Evolutionary conservation across 257 asterid genomes (phyloP).

Genomic region (Anisodus tanguticus): DNA sequence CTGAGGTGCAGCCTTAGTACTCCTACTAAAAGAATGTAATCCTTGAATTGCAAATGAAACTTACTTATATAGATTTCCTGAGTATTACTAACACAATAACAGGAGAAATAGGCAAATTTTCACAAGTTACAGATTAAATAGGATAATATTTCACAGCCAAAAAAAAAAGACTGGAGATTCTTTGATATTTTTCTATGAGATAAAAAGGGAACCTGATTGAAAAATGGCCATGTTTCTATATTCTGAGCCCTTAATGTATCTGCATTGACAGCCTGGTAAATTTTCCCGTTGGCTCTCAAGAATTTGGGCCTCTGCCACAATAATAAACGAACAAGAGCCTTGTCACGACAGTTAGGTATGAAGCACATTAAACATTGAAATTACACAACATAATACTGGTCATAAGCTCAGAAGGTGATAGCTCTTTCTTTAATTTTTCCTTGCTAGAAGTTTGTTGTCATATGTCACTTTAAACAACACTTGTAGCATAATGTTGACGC

Average conservation of each 20-base stretch:
- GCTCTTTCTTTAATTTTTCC: neutral
- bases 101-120: neutral
- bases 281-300: constrained; percentile 63
- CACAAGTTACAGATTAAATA: neutral
- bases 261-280: constrained; percentile 67
- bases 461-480: neutral
- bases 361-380: neutral
- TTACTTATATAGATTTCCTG: neutral
- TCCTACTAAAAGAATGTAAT: neutral
- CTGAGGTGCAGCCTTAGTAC: neutral
- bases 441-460: neutral
- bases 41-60: neutral
- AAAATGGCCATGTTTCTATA: constrained; percentile 78
- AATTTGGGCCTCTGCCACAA: constrained; percentile 62
- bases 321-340: constrained; percentile 32
- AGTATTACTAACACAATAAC: neutral
- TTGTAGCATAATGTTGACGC: neutral
- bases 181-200: neutral
- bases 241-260: constrained; percentile 74
- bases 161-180: neutral
- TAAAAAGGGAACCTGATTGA: constrained; percentile 56
- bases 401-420: neutral
- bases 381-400: constrained; percentile 8
- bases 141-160: neutral
- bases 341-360: constrained; percentile 20